These are phyloP conservation scores for Phytopythium boreale DNA, from an alignment of 352 stramenopile genomes.

Conservation along the genomic window DNA sequence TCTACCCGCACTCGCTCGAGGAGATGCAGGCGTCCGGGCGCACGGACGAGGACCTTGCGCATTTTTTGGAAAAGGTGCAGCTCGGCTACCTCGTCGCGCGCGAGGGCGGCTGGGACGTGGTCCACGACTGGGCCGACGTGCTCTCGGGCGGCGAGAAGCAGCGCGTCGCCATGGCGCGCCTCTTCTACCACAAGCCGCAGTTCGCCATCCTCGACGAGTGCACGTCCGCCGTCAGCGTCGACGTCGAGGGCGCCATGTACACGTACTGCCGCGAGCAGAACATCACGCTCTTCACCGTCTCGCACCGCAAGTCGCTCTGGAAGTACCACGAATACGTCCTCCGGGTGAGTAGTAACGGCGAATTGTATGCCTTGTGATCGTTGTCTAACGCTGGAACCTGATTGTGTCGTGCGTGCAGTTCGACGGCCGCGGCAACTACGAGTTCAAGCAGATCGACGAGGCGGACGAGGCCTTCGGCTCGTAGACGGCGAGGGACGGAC, in stretches of 20 bases:
- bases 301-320: conserved; percentile 89
- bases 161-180: conserved; percentile 83
- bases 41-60: conserved; percentile 62
- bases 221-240: conserved; percentile 80
- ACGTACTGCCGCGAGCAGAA: conserved; percentile 76
- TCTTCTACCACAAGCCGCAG: conserved; percentile 90
- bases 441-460: conserved; percentile 85
- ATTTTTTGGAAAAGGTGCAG: conserved; percentile 79
- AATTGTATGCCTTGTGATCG: not conserved
- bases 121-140: conserved; percentile 87
- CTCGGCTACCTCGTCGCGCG: conserved; percentile 72
- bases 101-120: conserved; percentile 73
- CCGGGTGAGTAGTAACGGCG: conserved; percentile 33
- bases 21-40: conserved; percentile 53
- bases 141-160: conserved; percentile 90
- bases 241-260: conserved; percentile 90
- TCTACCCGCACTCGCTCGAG: conserved; percentile 81
- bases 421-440: conserved; percentile 79
- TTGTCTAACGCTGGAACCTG: not conserved
- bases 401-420: conserved; percentile 45
- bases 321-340: conserved; percentile 88
- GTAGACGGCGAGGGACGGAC: conserved; percentile 16
- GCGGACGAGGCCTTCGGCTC: conserved; percentile 77
- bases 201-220: conserved; percentile 91
- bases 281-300: conserved; percentile 92